These are phyloP conservation scores for Ricinus communis DNA, from an alignment of 345 rosid species.

Conservation along the genomic window DNA sequence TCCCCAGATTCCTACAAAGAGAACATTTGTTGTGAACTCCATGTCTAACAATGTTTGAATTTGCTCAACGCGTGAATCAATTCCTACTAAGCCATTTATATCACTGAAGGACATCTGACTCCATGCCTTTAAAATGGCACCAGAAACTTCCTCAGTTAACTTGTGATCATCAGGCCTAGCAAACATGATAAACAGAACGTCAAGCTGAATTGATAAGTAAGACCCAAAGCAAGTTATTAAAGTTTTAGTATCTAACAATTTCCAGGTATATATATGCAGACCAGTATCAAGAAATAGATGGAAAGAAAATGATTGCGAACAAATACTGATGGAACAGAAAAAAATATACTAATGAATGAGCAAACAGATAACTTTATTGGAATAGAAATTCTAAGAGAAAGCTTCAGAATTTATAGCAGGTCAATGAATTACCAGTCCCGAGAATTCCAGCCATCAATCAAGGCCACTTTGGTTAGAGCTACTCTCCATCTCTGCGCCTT, in stretches of 20 bases:
- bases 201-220: not conserved
- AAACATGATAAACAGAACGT: not conserved
- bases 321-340: no score
- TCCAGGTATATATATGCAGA: no score
- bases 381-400: no score
- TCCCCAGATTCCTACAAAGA: slow-evolving; percentile 13
- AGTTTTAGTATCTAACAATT: no score
- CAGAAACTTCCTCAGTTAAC: not conserved
- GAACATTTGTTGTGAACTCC: not conserved
- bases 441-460: slow-evolving; percentile 12
- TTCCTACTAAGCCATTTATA: slow-evolving; percentile 8
- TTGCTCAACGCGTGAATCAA: slow-evolving; percentile 4
- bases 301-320: no score
- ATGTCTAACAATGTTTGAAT: not conserved
- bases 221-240: not conserved
- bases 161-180: not conserved
- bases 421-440: slow-evolving; percentile 2
- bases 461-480: not conserved
- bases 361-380: no score
- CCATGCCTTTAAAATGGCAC: slow-evolving; percentile 2
- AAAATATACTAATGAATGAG: no score
- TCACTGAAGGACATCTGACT: not conserved
- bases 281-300: no score
- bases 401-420: not conserved
- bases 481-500: slow-evolving; percentile 3